Base-by-base conservation (phyloP, 1,284 basidiomycete genomes). In the Omphalotus olearius region DNA sequence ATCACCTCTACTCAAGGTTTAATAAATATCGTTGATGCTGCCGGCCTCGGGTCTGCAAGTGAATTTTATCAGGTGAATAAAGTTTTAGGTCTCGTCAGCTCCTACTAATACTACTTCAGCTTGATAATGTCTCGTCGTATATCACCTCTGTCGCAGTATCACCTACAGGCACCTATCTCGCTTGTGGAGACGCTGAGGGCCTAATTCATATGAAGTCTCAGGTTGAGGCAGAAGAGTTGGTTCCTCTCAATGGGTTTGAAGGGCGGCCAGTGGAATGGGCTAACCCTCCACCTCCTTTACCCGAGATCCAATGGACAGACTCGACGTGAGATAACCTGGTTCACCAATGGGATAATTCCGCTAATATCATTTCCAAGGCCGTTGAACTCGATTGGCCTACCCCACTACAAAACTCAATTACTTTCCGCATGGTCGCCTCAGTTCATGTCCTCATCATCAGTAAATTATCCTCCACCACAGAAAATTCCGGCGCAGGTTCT, bases 161-260 rank as follows among this genome's bases (percentile, higher is more conserved):
- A 1, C 85, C 91, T 1, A 88, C 87, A 1, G 93, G 91, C 18
- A 86, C 91, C 45, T 97, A 93, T 62, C 76, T 99, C 61, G 94
- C 92, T 0, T 95, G 97, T 59, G 94, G 93, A 1, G 95, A 98
- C 61, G 86, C 85, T 0, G 88, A 93, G 49, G 94, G 95, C 6
- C 75, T 78, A 9, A 80, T 98, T 5, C 91, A 97, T 66, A 71
- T 99, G 14, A 79, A 95, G 73, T 88, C 91, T 3, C 84, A 84
- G 51, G 82, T 82, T 30, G 82, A 84, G 47, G 83, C 82, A n/a
- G 80, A 80, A 3, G 73, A 68, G 1, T 69, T 46, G 50, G 67
- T 83, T 6, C 89, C 88, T 1, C 90, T 96, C 70, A 98, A 95
- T 62, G 90, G 93, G 0, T 95, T 89, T 63, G 85, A 90, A 55